phyloP scores from a whole-genome alignment of 2,329 filamentous ascomycete species.

The Cordyceps fumosorosea region DNA sequence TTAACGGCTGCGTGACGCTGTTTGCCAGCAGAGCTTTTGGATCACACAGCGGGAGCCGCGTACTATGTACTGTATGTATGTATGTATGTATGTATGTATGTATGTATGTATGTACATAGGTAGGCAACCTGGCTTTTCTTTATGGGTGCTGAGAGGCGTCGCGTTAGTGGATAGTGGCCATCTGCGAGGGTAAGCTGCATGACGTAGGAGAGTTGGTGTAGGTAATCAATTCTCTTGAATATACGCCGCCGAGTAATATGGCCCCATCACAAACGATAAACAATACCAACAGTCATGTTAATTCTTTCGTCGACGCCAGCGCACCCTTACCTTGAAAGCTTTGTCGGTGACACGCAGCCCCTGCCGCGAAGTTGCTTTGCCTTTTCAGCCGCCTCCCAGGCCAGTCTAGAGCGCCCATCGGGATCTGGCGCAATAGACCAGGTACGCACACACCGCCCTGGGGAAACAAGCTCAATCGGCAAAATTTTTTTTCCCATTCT shows the following conservation, averaged over 20 bases:
- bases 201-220: neutral
- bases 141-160: neutral
- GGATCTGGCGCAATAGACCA: neutral
- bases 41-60: no score
- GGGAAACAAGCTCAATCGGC: neutral
- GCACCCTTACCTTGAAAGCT: neutral
- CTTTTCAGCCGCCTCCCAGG: no score
- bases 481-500: neutral
- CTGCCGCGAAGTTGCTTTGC: no score
- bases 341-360: neutral
- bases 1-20: no score
- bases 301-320: neutral
- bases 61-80: no score
- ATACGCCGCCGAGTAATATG: neutral
- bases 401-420: neutral
- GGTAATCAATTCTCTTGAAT: neutral
- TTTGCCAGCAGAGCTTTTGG: no score
- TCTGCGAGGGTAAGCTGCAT: neutral
- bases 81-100: no score
- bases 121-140: no score
- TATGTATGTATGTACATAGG: no score
- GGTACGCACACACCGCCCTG: neutral
- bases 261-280: conserved; percentile 4
- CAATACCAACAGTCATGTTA: neutral
- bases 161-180: neutral